Evolutionary conservation across 805 yeast species (phyloP), one percentile per base, ranked within the genome.

Genomic region (Saccharomycopsis lassenensis): DNA sequence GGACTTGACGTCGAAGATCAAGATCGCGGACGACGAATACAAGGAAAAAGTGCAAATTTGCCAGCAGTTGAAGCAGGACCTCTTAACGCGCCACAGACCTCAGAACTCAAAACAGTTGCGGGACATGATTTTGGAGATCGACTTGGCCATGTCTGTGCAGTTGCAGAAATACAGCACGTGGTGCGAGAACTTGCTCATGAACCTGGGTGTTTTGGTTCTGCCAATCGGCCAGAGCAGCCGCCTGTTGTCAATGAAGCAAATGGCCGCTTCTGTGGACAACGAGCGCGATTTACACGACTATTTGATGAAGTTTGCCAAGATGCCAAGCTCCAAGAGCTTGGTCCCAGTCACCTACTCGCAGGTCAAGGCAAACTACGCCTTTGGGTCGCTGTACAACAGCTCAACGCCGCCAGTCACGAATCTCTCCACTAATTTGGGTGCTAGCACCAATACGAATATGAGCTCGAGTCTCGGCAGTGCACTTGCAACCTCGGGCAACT

Each of bases 101-200:
- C 74, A 70, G 39, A 70, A 72, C 26, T 74, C 84, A 4, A 69
- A 72, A 41, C 76, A 74, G 45, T 64, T 91, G 43, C 81, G 77
- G 52, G 78, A 82, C 52, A 62, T 85, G 44, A 76, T 86, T 39
- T 62, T 87, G 44, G 96, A 89, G 56, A 68, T 84, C 52, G 97
- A 91, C 56, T 74, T 84, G 33, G 97, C 96, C 7, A 62, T 89
- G 66, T 74, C 84, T 43, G 73, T 87, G 35, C 95, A 89, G 57
- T 62, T 91, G 38, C 89, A 83, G 49, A 85, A 86, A 52, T 89
- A 79, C 55, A 78, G 96, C 3, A 82, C 89, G 21, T 80, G 84
- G 67, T 72, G 77, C 35, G 97, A 89, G 58, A 82, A 84, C 15
- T 66, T 82, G 39, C 68, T 83, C 12, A 69, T 91, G 60, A 86